Conservation (phyloP, 2,329 filamentous ascomycete species). For the Pseudohalonectria lignicola region DNA sequence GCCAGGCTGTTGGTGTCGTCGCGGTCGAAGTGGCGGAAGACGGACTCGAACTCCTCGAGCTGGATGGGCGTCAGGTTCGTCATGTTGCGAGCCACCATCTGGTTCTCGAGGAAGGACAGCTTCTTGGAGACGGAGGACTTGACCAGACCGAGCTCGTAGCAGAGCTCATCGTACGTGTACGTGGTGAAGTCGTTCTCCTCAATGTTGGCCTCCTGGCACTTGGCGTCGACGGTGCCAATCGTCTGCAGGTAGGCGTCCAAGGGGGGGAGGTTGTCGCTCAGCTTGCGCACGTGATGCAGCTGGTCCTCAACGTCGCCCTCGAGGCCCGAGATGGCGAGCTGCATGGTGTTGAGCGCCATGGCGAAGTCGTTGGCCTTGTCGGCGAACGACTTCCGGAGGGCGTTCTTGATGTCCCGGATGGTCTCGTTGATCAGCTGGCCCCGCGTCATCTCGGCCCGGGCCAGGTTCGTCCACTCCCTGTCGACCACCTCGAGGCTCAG, state of each 20-base stretch:
- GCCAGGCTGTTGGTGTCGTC: conserved; percentile 83
- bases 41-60: conserved; percentile 94
- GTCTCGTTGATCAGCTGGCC: conserved; percentile 96
- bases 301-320: conserved; percentile 97
- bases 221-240: conserved; percentile 74
- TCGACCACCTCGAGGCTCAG: conserved; percentile 76
- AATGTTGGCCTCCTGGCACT: conserved; percentile 93
- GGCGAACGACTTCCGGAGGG: conserved; percentile 81
- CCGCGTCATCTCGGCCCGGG: conserved; percentile 74
- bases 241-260: conserved; percentile 85
- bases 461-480: conserved; percentile 66
- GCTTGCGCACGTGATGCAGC: conserved; percentile 70
- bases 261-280: conserved; percentile 77
- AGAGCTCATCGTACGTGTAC: conserved; percentile 92
- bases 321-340: conserved; percentile 88
- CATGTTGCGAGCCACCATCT: conserved; percentile 97
- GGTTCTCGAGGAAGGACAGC: conserved; percentile 91
- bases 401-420: conserved; percentile 97
- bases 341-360: conserved; percentile 86
- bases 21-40: conserved; percentile 95
- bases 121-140: conserved; percentile 93
- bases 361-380: conserved; percentile 99
- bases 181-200: conserved; percentile 99
- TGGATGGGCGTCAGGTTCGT: conserved; percentile 98
- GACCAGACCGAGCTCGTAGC: conserved; percentile 86